Base-by-base conservation (phyloP, 805 yeast species). In the Isabelozyma gotoi region DNA sequence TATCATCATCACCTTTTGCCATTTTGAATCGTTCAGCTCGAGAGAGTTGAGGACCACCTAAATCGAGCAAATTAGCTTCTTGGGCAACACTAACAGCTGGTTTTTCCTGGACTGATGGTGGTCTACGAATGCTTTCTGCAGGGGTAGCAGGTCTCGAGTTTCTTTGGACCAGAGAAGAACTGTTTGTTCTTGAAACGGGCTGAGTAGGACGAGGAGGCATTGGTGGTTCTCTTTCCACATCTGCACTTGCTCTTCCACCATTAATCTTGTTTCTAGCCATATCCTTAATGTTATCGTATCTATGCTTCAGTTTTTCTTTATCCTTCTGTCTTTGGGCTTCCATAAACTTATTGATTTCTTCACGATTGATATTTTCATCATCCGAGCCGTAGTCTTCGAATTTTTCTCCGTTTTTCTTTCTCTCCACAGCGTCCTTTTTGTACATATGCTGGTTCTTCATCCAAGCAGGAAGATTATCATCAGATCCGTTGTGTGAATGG, bases 401-500 rank as follows among this genome's bases (percentile, higher is more conserved):
- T 10, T 62, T 65, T 7, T 67, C 70, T 3, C 73, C 71, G 14
- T 49, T 59, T n/a, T 49, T 45, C 39, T 49, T 56, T 36, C 58
- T 57, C 40, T 71, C 74, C 3, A 57, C 37, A 3, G 74, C 74
- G 17, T 60, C 63, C 8, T 67, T 65, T 43, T 71, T 77, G 51
- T 82, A 74, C 51, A 55, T 67, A 11, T 64, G 69, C 52, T 78
- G 83, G 46, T 79, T 76, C 44, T 68, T 74, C 90, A 88, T 83
- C 96, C 96, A 88, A 1, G 83, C 80, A 0, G 96, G 96, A 49
- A 67, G 57, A 39, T 62, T 60, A 33, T 61, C 59, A 35, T 56
- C 56, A 10, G 57, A n/a, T 43, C 24, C 12, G 19, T 38, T 14
- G n/a, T 5, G n/a, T 33, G 37, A 10, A 35, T 57, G 53, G 43